Base-by-base conservation (phyloP, 345 rosid species). In the Eucalyptus pauciflora region DNA sequence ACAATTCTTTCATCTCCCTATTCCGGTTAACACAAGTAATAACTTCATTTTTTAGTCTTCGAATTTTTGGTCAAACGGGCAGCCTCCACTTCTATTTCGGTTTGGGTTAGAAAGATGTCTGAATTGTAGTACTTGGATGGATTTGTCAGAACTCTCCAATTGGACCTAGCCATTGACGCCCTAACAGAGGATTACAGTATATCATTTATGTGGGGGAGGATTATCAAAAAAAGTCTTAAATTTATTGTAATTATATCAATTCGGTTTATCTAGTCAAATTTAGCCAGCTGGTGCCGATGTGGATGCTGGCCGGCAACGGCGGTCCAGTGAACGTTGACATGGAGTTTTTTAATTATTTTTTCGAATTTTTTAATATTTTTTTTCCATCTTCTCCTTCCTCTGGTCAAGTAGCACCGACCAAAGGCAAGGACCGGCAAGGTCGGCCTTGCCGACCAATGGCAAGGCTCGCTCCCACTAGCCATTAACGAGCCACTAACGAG, bases 211-310 rank as follows among this genome's bases (percentile, higher is more conserved):
- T 41, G 8, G 10, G 58, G 25, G 58, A 20, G 58, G 4, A 52
- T 52, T 52, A 52, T 3, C 0, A 52, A 52, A 52, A 52, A 50
- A 14, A 50, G 5, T 18, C 4, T 3, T 20, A 52, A 52, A 52
- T 52, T 5, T 52, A 52, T 52, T 8, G 0, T 1, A 52, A 52
- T 52, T 52, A 10, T 52, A 1, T 2, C 10, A 52, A 18, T 52
- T 50, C 3, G 1, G 3, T 50, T 6, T 1, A 50, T 50, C 2
- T 50, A 15, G 16, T 50, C 16, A 50, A 50, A 50, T 50, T 50
- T 50, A 13, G 51, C 6, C 2, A 2, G 2, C 6, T 13, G 51
- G 5, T 1, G 0, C 5, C 5, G 16, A 50, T 1, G 50, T 13
- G 50, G 50, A 49, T 2, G 6, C 5, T 50, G 16, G 51, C 51